A percentile compares a stretch with the other conserved stretches of the same genome.
phyloP scores from a whole-genome alignment of 1,284 basidiomycete genomes.

The Ceratobasidium theobromae region DNA sequence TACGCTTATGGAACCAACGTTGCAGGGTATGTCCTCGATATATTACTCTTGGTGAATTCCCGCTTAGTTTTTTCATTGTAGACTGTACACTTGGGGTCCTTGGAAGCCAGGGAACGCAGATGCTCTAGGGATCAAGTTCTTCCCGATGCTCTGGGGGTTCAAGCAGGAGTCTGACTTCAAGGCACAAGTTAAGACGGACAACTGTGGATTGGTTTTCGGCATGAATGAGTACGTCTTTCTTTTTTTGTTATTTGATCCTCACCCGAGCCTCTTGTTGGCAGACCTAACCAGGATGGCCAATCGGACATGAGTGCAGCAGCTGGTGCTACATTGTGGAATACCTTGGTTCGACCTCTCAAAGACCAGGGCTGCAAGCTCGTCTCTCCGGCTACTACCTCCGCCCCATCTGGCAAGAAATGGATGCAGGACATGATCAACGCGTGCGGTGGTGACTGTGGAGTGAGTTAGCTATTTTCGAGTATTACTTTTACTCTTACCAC shows the following conservation, averaged over 20 bases:
- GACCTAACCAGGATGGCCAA: conserved; percentile 63
- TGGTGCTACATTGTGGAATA: conserved; percentile 59
- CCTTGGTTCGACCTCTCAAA: conserved; percentile 62
- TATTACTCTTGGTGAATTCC: background rate
- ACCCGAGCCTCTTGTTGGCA: conserved; percentile 39
- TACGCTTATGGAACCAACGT: background rate
- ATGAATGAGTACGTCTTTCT: conserved; percentile 64
- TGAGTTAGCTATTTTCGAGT: background rate
- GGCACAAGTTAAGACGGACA: conserved; percentile 48
- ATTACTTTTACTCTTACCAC: conserved; percentile 1
- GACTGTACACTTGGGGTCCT: conserved; percentile 62
- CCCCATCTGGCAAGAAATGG: conserved; percentile 62
- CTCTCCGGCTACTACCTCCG: conserved; percentile 68
- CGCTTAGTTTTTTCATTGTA: conserved; percentile 38
- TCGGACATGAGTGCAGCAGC: conserved; percentile 58
- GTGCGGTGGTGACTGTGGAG: conserved; percentile 45
- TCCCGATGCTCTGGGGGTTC: conserved; percentile 73
- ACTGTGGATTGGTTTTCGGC: conserved; percentile 58
- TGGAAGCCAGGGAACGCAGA: conserved; percentile 46
- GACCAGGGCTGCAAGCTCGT: conserved; percentile 58
- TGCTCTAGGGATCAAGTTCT: conserved; percentile 52
- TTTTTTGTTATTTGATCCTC: background rate
- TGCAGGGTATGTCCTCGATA: conserved; percentile 12
- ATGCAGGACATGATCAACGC: conserved; percentile 57
- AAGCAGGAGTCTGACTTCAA: conserved; percentile 39